These are phyloP conservation scores for Leptoxyphium fumago DNA, from an alignment of 2,329 filamentous ascomycete genomes.

Conservation along the genomic window DNA sequence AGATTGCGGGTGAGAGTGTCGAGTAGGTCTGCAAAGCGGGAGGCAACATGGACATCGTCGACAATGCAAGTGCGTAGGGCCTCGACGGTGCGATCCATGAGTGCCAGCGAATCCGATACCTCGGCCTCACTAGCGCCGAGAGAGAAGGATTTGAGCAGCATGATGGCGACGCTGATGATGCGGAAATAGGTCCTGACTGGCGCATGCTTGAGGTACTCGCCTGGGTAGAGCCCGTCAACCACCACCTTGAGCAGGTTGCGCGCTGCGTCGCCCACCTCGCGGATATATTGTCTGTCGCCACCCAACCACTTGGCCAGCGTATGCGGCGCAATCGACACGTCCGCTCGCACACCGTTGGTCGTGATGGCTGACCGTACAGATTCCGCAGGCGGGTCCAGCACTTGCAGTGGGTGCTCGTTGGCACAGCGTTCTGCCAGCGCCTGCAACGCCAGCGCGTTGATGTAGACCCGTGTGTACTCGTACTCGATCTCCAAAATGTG, in stretches of 20 bases:
- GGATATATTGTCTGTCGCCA: slow-evolving; percentile 46
- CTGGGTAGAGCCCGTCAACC: slow-evolving; percentile 59
- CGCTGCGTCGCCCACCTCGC: slow-evolving; percentile 61
- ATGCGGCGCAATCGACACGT: slow-evolving; percentile 29
- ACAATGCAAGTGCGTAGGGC: slow-evolving; percentile 66
- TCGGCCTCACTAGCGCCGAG: slow-evolving; percentile 66
- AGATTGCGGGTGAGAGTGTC: slow-evolving; percentile 62
- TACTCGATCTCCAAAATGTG: slow-evolving; percentile 88
- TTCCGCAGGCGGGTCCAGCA: slow-evolving; percentile 9
- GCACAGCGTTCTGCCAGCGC: slow-evolving; percentile 89
- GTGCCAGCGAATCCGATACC: slow-evolving; percentile 56
- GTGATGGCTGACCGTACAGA: slow-evolving; percentile 19
- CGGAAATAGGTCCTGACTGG: slow-evolving; percentile 76
- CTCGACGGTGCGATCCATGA: slow-evolving; percentile 62
- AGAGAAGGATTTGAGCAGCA: slow-evolving; percentile 70
- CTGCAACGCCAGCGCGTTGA: slow-evolving; percentile 87
- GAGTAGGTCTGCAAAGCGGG: slow-evolving; percentile 69
- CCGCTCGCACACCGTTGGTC: slow-evolving; percentile 22
- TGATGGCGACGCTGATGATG: slow-evolving; percentile 75
- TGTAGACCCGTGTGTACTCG: slow-evolving; percentile 85
- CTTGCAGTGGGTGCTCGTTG: slow-evolving; percentile 44
- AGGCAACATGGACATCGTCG: slow-evolving; percentile 74
- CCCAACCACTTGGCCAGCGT: slow-evolving; percentile 37
- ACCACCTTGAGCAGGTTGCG: slow-evolving; percentile 64
- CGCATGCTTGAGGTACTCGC: slow-evolving; percentile 65